Evolutionary conservation across 129 eudicot genomes (phyloP), one percentile per base, ranked within the genome.

Genomic region (Pseudognaphalium luteoalbum): DNA sequence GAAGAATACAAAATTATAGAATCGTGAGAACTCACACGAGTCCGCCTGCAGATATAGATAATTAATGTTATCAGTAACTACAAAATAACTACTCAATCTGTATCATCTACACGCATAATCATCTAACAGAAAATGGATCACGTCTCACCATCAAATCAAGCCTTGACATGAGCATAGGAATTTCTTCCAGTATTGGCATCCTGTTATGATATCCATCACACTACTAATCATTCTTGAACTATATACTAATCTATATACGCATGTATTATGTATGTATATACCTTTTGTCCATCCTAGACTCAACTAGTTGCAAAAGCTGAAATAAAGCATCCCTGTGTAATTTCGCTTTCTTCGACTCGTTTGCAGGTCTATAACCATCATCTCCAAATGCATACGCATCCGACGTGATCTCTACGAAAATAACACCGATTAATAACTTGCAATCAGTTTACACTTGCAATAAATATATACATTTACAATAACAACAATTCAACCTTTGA

Each of bases 1-100:
- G 88, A 95, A 89, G 88, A 89, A 95, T 33, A 89, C 90, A 88
- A 95, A 95, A 77, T 84, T 91, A 83, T 95, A 95, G 81, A 95
- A 95, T 63, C 93, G 89, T 22, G 90, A 81, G 83, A 95, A 95
- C 83, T 91, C 96, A 37, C 75, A 81, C 57, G 85, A 94, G 64
- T 94, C 93, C 52, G 76, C 91, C 98, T 91, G 74, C 83, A 84
- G 54, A 14, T 47, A 68, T 33, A 50, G 0, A 60, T n/a, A 68
- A 64, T 70, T 16, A 54, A 66, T n/a, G 32, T 59, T 10, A 30
- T 70, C 19, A 35, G 50, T 29, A 11, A 65, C 4, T 4, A 41
- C 39, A 39, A 30, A 57, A 76, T 29, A 16, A 64, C 42, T 33
- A 50, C 39, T 12, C 30, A 19, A 2, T 32, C 56, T 9, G 21